Evolutionary conservation across 2,329 filamentous ascomycete genomes (phyloP), one percentile per base, ranked within the genome.

Genomic region (Nannizziopsis arthrosporioides): DNA sequence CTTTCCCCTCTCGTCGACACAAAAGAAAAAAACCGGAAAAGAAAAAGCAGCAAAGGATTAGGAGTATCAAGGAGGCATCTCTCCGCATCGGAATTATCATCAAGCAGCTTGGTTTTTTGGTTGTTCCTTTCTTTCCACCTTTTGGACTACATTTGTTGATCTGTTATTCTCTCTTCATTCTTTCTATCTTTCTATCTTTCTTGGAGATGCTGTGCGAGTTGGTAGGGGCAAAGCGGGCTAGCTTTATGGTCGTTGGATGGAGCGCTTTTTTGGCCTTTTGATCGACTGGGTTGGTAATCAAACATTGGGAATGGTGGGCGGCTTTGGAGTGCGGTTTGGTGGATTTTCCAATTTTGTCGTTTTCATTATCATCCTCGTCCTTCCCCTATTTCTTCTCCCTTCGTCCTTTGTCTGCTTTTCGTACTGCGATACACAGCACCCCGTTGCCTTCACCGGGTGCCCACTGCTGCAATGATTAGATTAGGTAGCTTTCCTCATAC

Each of bases 121-220:
- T 34, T 36, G 44, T 30, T 19, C 40, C 42, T 51, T 10, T 31
- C 48, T 53, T 47, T 14, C 15, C 38, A 45, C 36, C 41, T 41
- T 53, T 49, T 47, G 42, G 39, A 38, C 30, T 27, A 27, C 22
- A 27, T 46, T 31, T 48, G 19, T 43, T 36, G 32, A 42, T 37
- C 54, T 45, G 43, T 56, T 57, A 56, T 58, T 57, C 52, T 53
- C 53, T 59, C 53, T 56, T 40, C 47, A 27, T 44, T 14, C 18
- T 44, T 51, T 48, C 14, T n/a, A n/a, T n/a, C n/a, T n/a, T n/a
- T n/a, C n/a, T n/a, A n/a, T n/a, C 42, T 42, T 36, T 43, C 44
- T 27, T 43, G 40, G 34, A 49, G 48, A 49, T 45, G 38, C 42
- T 47, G 45, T 40, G 41, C 48, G 31, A 44, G 44, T 45, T 43